Conservation (phyloP, 371 early-diverging fungal genomes). For the Rhizomucor miehei region DNA sequence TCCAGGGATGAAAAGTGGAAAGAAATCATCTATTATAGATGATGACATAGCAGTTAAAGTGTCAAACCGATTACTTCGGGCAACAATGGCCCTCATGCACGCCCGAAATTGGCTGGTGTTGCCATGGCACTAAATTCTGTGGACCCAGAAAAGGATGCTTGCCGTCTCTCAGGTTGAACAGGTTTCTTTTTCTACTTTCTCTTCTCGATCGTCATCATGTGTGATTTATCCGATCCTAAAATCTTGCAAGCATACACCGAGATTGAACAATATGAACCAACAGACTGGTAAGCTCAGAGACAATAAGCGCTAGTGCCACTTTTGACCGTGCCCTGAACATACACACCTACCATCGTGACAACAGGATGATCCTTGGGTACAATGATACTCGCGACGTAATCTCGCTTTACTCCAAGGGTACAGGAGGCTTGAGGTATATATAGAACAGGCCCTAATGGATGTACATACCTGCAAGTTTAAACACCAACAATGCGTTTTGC, state of each 20-base stretch:
- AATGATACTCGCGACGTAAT: constrained; percentile 67
- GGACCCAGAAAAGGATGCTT: neutral
- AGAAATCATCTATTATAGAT: too few relatives aligned
- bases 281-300: constrained; percentile 47
- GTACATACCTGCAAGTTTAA: neutral
- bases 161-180: neutral
- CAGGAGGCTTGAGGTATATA: constrained; percentile 50
- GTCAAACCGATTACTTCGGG: too few relatives aligned
- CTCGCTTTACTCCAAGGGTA: constrained; percentile 60
- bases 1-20: too few relatives aligned
- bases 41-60: too few relatives aligned
- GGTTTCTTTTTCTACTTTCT: neutral
- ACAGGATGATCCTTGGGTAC: constrained; percentile 70
- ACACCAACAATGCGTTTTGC: neutral
- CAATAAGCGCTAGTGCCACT: neutral
- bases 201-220: constrained; percentile 46
- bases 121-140: too few relatives aligned
- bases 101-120: too few relatives aligned
- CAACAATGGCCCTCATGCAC: too few relatives aligned
- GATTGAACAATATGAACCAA: constrained; percentile 52
- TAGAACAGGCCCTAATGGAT: neutral
- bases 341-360: too few relatives aligned
- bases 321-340: neutral
- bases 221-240: constrained; percentile 67
- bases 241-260: constrained; percentile 61